phyloP scores from a whole-genome alignment of 352 stramenopile species.

The Phytophthora citricola region DNA sequence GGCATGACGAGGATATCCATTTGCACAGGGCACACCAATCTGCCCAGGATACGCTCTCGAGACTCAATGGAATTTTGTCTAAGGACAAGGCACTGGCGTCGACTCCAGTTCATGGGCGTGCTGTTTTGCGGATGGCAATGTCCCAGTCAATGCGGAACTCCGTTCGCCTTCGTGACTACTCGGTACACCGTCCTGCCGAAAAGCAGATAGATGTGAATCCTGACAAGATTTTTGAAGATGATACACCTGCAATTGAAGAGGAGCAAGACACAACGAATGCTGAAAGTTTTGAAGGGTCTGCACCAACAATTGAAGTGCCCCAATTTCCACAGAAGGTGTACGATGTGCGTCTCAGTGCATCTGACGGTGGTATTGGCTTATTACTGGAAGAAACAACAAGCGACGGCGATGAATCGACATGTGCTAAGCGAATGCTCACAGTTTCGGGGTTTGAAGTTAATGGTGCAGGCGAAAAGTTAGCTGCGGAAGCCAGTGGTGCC shows the following conservation, averaged over 20 bases:
- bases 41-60: constrained; percentile 68
- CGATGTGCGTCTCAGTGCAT: constrained; percentile 66
- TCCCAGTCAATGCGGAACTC: constrained; percentile 69
- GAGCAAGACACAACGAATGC: background rate
- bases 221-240: constrained; percentile 74
- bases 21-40: constrained; percentile 63
- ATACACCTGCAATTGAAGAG: constrained; percentile 23
- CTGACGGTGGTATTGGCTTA: constrained; percentile 78
- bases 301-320: background rate
- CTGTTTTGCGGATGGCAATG: constrained; percentile 47
- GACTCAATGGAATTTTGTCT: constrained; percentile 65
- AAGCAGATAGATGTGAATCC: constrained; percentile 61
- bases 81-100: constrained; percentile 42
- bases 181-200: constrained; percentile 37
- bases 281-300: background rate
- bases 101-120: constrained; percentile 35
- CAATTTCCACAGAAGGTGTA: constrained; percentile 47
- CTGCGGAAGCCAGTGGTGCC: constrained; percentile 71
- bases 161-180: constrained; percentile 68
- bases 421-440: constrained; percentile 40
- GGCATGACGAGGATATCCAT: constrained; percentile 61
- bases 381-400: constrained; percentile 48
- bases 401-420: background rate
- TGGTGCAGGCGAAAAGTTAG: constrained; percentile 63
- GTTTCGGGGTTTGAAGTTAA: constrained; percentile 77